Percentiles rank a stretch among this genome's conserved stretches.
These are phyloP conservation scores for Eucalyptus fibrosa DNA, from an alignment of 345 rosid genomes.

Conservation along the genomic window DNA sequence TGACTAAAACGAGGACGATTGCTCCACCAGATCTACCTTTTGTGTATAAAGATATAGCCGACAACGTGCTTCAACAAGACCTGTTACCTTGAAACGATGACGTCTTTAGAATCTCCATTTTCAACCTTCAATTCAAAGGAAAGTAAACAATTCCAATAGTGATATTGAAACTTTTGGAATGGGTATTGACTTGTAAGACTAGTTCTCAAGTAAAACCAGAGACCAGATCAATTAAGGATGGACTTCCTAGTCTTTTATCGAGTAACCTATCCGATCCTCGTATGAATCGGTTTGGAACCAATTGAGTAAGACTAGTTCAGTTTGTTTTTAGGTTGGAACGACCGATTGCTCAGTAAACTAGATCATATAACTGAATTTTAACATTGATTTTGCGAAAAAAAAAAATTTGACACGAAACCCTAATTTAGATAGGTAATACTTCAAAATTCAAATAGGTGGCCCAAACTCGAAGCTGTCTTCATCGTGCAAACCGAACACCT, in stretches of 20 bases:
- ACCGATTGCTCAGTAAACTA: accelerated
- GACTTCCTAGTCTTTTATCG: not conserved
- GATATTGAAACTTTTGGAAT: no score
- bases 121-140: no score
- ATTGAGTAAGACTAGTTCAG: accelerated
- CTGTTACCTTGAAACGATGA: no score
- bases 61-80: no score
- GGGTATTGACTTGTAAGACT: no score
- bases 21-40: not conserved
- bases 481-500: not conserved
- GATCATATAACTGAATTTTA: not conserved
- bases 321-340: accelerated
- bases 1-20: not conserved
- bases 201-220: not conserved
- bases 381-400: not conserved
- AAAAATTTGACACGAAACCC: accelerated
- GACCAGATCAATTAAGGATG: accelerated
- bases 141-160: no score
- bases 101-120: no score
- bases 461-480: not conserved
- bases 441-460: not conserved
- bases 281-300: accelerated
- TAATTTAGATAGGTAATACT: not conserved
- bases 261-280: accelerated
- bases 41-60: no score